Base-by-base conservation (phyloP, 768 basidiomycete species). In the Clavaria fumosa region DNA sequence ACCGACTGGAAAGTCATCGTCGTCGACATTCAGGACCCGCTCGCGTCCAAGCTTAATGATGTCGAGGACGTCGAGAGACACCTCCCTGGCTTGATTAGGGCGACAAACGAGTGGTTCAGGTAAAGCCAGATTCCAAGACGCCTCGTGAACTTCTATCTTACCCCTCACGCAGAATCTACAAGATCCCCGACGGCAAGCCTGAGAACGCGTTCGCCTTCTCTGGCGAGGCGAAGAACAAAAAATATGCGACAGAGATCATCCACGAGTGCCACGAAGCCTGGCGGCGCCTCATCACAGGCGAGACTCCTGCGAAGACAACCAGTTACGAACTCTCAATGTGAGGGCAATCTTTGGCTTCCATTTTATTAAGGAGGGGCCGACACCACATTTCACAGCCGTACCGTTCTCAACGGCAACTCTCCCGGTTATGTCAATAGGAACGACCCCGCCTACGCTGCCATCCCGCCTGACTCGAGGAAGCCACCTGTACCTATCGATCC, bases 1-100 rank as follows among this genome's bases (percentile, higher is more conserved):
- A 97, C 95, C 47, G 95, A 97, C 68, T 99, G 95, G 95, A 99
- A 99, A 64, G 85, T 99, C 65, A 75, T 99, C 60, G 95, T 93
- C 56, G 88, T 97, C 47, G 95, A 97, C 56, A 73, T 95, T 44
- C 73, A 75, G 48, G 95, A 97, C 57, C 93, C 95, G 30, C 78
- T 97, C 43, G 95, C 95, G 11, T 68, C 83, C 54, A 86, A 93
- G 61, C 72, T 99, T 53, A 99, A 97, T 61, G 95, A 99, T 59
- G 84, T 97, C 40, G 95, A 97, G 64, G 95, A 99, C 52, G 90
- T 99, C 52, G 95, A 97, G 65, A 73, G 90, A 47, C 91, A 97
- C 59, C 78, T 96, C 37, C 95, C 95, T 31, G 95, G 95, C 45
- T 67, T 97, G 49, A 83, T 96, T 64, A 72, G 91, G 45, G 93